These are phyloP conservation scores for Alternaria metachromatica DNA, from an alignment of 2,329 filamentous ascomycete species.

Conservation along the genomic window DNA sequence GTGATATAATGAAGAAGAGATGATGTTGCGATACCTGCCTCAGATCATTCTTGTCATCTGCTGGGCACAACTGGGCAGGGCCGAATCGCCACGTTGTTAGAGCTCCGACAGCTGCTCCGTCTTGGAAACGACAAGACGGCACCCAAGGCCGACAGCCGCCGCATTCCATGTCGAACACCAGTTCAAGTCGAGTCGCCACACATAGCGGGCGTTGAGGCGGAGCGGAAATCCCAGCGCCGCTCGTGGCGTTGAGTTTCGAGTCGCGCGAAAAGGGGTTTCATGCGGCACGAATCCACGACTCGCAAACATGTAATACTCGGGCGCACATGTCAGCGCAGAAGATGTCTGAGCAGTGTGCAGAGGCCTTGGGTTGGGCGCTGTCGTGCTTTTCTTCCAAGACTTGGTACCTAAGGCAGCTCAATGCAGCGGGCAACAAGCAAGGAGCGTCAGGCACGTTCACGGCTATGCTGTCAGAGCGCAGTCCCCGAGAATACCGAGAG, in stretches of 20 bases:
- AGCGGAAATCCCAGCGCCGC: slow-evolving; percentile 4
- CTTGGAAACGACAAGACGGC: slow-evolving; percentile 1
- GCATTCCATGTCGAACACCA: not conserved
- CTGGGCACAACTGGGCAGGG: not conserved
- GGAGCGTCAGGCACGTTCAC: not conserved
- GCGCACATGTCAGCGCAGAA: not conserved
- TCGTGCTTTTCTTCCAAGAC: not conserved
- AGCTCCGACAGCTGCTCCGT: not conserved
- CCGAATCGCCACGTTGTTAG: slow-evolving; percentile 1
- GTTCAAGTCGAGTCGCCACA: not conserved
- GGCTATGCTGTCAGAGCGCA: not conserved
- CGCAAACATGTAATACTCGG: not conserved
- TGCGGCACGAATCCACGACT: not conserved
- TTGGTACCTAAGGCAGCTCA: not conserved
- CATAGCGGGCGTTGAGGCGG: slow-evolving; percentile 1
- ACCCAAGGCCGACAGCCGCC: not conserved
- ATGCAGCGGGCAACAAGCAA: not conserved
- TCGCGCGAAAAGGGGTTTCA: not conserved
- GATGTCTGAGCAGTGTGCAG: not conserved
- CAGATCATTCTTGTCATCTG: not conserved
- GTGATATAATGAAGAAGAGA: not conserved
- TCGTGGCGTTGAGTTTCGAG: slow-evolving; percentile 1
- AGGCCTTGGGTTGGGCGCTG: slow-evolving; percentile 1
- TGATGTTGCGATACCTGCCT: not conserved
- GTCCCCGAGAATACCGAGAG: not conserved